These are phyloP conservation scores for Stipa capillata DNA, from an alignment of 176 grass and related monocot genomes.

Conservation along the genomic window DNA sequence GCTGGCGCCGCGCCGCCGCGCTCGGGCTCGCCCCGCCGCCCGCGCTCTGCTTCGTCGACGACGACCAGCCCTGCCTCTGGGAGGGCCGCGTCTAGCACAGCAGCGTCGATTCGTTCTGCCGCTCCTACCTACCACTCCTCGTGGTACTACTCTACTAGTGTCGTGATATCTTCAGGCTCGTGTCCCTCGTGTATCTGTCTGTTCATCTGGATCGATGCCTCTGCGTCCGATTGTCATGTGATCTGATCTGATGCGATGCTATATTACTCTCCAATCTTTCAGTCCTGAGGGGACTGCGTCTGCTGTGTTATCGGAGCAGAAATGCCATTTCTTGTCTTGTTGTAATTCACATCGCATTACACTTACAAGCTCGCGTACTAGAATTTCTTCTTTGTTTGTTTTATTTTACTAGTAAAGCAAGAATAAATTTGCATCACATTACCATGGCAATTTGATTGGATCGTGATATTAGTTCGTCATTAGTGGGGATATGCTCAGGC, in stretches of 20 bases:
- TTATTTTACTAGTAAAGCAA: no score
- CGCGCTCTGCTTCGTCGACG: slow-evolving; percentile 21
- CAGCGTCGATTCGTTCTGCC: neutral
- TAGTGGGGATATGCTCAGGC: no score
- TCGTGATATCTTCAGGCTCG: neutral
- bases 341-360: no score
- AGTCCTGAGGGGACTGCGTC: neutral
- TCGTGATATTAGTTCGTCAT: no score
- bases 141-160: neutral
- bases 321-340: neutral
- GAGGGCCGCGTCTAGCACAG: slow-evolving; percentile 37
- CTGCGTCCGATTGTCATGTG: neutral
- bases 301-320: neutral
- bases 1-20: slow-evolving; percentile 39
- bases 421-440: no score
- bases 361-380: no score
- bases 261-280: neutral
- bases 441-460: no score
- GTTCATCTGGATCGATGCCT: neutral
- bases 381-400: no score
- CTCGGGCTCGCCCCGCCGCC: slow-evolving; percentile 47
- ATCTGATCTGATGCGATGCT: neutral
- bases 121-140: no score
- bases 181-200: neutral
- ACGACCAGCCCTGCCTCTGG: slow-evolving; percentile 41